These are phyloP conservation scores for Anaeromyces robustus DNA, from an alignment of 192 early-diverging fungal species.

Conservation along the genomic window DNA sequence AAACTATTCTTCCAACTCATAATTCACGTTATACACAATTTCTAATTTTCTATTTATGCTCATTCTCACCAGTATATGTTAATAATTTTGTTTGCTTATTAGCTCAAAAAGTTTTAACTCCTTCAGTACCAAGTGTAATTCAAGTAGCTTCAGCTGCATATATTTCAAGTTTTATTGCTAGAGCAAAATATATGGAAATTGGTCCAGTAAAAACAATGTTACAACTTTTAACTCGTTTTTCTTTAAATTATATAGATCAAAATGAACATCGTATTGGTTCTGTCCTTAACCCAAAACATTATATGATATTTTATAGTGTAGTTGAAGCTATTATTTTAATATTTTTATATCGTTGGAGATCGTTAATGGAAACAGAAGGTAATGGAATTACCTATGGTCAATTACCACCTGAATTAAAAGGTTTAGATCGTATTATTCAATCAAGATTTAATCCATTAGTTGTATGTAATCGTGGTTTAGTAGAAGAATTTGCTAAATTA, in stretches of 20 bases:
- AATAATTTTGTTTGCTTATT: constrained; percentile 69
- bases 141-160: constrained; percentile 71
- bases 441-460: constrained; percentile 67
- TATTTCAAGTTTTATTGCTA: constrained; percentile 69
- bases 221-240: constrained; percentile 50
- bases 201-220: constrained; percentile 46
- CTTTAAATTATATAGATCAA: constrained; percentile 46
- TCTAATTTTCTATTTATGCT: constrained; percentile 66
- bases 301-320: constrained; percentile 70
- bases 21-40: constrained; percentile 87
- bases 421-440: constrained; percentile 55
- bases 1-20: constrained; percentile 66
- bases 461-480: constrained; percentile 62
- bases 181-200: constrained; percentile 62
- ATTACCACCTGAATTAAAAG: constrained; percentile 26
- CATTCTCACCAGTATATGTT: constrained; percentile 38
- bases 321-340: constrained; percentile 83
- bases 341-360: constrained; percentile 88
- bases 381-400: constrained; percentile 12
- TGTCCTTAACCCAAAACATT: constrained; percentile 36
- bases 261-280: constrained; percentile 25
- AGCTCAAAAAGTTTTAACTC: constrained; percentile 36
- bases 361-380: constrained; percentile 34
- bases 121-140: constrained; percentile 39
- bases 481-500: constrained; percentile 71